Conservation (phyloP, 495 filamentous ascomycete genomes). For the Neurospora sublineolata region DNA sequence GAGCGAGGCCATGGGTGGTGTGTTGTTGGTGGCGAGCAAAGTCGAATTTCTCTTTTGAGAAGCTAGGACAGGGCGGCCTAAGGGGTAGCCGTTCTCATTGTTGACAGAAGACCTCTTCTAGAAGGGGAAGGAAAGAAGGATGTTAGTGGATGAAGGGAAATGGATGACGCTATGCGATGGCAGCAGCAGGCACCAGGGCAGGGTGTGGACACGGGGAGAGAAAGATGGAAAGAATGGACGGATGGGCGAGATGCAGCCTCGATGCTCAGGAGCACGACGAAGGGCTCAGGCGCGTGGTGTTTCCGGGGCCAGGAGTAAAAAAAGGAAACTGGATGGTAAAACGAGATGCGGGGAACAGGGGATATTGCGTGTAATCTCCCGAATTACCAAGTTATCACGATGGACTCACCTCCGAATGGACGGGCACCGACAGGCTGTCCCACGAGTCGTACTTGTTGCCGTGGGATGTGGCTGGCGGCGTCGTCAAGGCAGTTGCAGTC, state of each 20-base stretch:
- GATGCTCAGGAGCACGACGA: not conserved
- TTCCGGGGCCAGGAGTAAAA: not conserved
- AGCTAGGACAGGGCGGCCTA: conserved; percentile 9
- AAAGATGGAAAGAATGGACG: not conserved
- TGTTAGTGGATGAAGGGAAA: not conserved
- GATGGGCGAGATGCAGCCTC: not conserved
- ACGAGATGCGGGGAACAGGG: not conserved
- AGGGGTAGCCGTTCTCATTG: conserved; percentile 9
- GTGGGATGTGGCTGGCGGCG: conserved; percentile 41
- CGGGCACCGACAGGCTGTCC: conserved; percentile 32
- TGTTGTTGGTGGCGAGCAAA: conserved; percentile 3
- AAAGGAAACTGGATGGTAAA: not conserved
- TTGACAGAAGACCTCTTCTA: conserved; percentile 8
- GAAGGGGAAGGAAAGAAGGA: conserved; percentile 1
- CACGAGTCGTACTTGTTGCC: conserved; percentile 35
- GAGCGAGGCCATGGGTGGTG: conserved; percentile 3
- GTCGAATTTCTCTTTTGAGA: conserved; percentile 26
- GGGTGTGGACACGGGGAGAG: not conserved
- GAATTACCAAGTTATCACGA: not conserved
- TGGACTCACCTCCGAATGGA: conserved; percentile 27
- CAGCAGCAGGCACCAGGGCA: not conserved
- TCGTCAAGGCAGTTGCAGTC: conserved; percentile 33
- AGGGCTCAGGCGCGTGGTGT: not conserved
- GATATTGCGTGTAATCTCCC: not conserved
- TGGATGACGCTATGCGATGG: not conserved